Conservation (phyloP, 73 alveolate species). For the Breviolum minutum region DNA sequence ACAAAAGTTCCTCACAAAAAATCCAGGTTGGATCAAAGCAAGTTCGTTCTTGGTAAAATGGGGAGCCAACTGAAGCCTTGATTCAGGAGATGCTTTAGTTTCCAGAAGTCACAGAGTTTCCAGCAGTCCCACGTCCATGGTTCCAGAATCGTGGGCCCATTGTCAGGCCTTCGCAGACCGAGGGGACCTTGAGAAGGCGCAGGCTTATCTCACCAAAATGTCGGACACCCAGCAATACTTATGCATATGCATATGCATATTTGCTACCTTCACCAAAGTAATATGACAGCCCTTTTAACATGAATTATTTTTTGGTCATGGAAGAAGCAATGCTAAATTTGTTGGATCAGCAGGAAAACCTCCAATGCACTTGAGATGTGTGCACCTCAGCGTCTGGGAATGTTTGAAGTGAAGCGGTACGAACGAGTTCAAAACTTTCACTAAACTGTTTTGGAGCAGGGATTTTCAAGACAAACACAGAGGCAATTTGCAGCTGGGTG, state of each 20-base stretch:
- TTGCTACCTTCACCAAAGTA: too few species aligned
- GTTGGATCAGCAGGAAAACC: not conserved
- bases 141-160: too few species aligned
- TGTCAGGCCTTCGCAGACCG: not conserved
- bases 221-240: not conserved
- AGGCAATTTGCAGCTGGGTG: too few species aligned
- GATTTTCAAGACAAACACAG: not conserved
- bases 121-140: too few species aligned
- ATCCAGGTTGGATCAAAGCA: not conserved
- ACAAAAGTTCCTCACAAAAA: too few species aligned
- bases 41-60: not conserved
- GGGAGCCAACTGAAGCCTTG: not conserved
- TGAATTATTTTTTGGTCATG: not conserved
- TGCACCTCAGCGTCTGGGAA: not conserved
- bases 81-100: too few species aligned
- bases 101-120: too few species aligned
- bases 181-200: constrained; percentile 33
- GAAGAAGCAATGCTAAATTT: too few species aligned
- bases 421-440: not conserved
- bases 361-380: not conserved
- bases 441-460: not conserved
- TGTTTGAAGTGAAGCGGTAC: not conserved
- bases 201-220: not conserved
- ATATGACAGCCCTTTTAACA: not conserved
- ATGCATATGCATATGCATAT: too few species aligned